Conservation (phyloP, 2,329 filamentous ascomycete species). For the Fusarium armeniacum region DNA sequence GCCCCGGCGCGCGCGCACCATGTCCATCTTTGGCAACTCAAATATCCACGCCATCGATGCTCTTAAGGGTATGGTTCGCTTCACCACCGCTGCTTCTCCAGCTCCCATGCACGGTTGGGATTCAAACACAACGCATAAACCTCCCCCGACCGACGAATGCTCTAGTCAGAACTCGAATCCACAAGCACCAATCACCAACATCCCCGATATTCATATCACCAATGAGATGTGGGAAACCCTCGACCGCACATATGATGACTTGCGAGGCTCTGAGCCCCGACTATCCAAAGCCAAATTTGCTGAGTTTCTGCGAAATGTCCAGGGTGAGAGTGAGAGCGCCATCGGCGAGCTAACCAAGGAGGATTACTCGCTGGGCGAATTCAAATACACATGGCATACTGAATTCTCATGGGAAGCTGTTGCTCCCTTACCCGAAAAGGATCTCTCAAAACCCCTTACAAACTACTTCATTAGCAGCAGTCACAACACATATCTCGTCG, state of each 20-base stretch:
- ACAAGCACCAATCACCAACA: slow-evolving; percentile 44
- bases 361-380: slow-evolving; percentile 63
- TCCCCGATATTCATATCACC: slow-evolving; percentile 60
- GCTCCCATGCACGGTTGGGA: slow-evolving; percentile 46
- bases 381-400: slow-evolving; percentile 64
- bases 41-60: slow-evolving; percentile 51
- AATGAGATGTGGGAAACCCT: slow-evolving; percentile 65
- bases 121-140: slow-evolving; percentile 38
- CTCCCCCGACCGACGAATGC: slow-evolving; percentile 40
- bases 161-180: slow-evolving; percentile 47
- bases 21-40: slow-evolving; percentile 58
- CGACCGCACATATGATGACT: slow-evolving; percentile 61
- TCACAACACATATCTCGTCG: slow-evolving; percentile 92
- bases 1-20: slow-evolving; percentile 54
- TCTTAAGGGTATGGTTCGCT: slow-evolving; percentile 54
- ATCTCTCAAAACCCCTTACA: slow-evolving; percentile 77
- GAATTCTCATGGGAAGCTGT: slow-evolving; percentile 61
- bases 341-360: slow-evolving; percentile 56
- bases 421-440: slow-evolving; percentile 63
- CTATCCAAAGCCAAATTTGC: slow-evolving; percentile 58
- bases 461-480: slow-evolving; percentile 97
- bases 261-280: slow-evolving; percentile 55
- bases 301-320: slow-evolving; percentile 64
- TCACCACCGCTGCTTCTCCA: slow-evolving; percentile 52
- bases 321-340: slow-evolving; percentile 58